Evolutionary conservation across 768 basidiomycete species (phyloP), one percentile per base, ranked within the genome.

Genomic region (Tylopilus sp.): DNA sequence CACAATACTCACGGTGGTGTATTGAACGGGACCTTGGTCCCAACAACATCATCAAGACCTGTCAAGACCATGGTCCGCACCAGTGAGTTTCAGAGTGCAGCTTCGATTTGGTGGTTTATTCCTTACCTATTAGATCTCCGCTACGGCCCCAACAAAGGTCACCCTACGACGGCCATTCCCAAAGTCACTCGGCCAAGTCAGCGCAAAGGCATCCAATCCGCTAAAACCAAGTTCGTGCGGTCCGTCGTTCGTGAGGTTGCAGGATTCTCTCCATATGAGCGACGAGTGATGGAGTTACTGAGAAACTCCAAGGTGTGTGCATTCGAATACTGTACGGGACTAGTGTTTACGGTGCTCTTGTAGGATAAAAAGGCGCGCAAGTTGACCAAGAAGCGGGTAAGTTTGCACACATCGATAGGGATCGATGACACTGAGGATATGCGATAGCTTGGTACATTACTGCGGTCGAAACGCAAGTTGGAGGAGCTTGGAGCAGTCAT

Each of bases 341-440:
- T 2, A 0, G 18, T 52, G 25, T 26, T 56, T 20, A 50, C 33
- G 7, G 12, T 40, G 28, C 17, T 10, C 13, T 43, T 51, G 40
- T 65, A 93, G 93, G 95, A 99, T 73, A 99, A 99, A 85, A 98
- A 95, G 77, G 95, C 95, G 53, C 82, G 93, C 73, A 98, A 98
- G 79, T 79, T 98, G 80, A 95, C 94, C 63, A 99, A 99, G 86
- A 98, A 95, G 80, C 86, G 94, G 80, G 95, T 97, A 67, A 62
- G 86, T 83, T n/a, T 51, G 20, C 31, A 21, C 44, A 51, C 31
- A 31, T n/a, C 6, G 31, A 31, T 31, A 13, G 31, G 31, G 15
- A 31, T 1, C 30, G 17, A 20, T 21, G 33, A 4, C 9, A 31
- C 54, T 51, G 52, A 57, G 40, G 31, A 35, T 42, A 17, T 23